Percentiles rank a stretch among this genome's conserved stretches.
These are phyloP conservation scores for Ceratonia siliqua DNA, from an alignment of 306 rosid genomes.

Conservation along the genomic window DNA sequence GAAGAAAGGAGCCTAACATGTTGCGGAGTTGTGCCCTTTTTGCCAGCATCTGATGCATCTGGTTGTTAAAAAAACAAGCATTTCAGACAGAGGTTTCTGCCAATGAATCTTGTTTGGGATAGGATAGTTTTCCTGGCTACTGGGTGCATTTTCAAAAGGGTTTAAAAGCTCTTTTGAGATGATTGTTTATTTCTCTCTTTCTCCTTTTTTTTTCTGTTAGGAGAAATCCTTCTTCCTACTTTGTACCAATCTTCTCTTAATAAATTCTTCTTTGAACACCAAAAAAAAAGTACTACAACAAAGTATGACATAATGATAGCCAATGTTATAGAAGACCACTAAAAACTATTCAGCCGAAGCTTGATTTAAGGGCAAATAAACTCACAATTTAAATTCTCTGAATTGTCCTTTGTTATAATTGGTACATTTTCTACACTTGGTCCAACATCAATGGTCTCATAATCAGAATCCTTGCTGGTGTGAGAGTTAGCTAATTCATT, in stretches of 20 bases:
- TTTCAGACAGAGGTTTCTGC: background rate
- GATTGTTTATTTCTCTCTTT: background rate
- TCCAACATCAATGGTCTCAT: constrained; percentile 66
- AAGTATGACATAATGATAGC: background rate
- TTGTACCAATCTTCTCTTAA: too few species aligned
- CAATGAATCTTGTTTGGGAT: background rate
- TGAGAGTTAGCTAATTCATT: constrained; percentile 44
- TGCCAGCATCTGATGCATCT: background rate
- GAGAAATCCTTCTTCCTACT: too few species aligned
- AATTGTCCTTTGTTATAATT: constrained; percentile 22
- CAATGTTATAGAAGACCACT: constrained; percentile 3
- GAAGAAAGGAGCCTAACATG: too few species aligned
- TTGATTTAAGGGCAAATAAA: constrained; percentile 26
- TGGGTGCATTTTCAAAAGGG: background rate
- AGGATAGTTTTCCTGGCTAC: background rate
- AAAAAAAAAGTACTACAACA: constrained; percentile 1
- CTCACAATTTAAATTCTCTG: constrained; percentile 52
- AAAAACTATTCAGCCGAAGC: constrained; percentile 22
- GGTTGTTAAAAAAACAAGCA: background rate
- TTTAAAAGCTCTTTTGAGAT: background rate
- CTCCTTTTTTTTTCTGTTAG: too few species aligned
- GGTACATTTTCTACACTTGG: constrained; percentile 47
- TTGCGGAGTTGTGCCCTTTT: too few species aligned
- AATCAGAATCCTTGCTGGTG: constrained; percentile 44
- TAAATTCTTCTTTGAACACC: background rate